A percentile compares a stretch with the other conserved stretches of the same genome.
Evolutionary conservation across 305 asterid genomes (phyloP).

Genomic region (Fraxinus sp.): DNA sequence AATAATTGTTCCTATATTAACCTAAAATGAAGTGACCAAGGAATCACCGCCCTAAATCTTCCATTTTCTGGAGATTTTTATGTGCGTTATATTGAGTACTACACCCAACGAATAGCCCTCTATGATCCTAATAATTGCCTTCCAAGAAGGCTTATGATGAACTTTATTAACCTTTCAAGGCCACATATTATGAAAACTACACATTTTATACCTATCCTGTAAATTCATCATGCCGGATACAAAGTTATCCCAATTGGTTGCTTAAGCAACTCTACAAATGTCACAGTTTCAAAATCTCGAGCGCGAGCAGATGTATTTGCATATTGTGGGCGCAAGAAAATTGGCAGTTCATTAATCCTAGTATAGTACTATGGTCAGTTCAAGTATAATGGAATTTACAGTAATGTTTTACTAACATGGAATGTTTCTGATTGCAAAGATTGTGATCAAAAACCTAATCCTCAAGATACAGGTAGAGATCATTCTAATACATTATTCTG

Average conservation of each 20-base stretch:
- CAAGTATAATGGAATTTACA: not conserved
- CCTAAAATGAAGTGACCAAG: slow-evolving; percentile 22
- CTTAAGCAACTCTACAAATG: slow-evolving; percentile 29
- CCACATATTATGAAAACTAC: slow-evolving; percentile 9
- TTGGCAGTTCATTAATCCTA: not conserved
- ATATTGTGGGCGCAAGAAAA: not conserved
- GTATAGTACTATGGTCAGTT: not conserved
- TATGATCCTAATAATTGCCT: slow-evolving; percentile 38
- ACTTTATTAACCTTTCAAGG: slow-evolving; percentile 32
- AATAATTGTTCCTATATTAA: slow-evolving; percentile 16
- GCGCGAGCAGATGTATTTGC: not conserved
- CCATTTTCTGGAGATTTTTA: slow-evolving; percentile 33
- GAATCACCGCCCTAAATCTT: slow-evolving; percentile 17
- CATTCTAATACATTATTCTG: not conserved
- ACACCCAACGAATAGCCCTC: slow-evolving; percentile 12
- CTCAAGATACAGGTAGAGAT: not conserved
- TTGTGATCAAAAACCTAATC: not conserved
- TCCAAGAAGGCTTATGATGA: slow-evolving; percentile 19
- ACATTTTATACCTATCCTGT: not conserved
- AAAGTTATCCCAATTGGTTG: slow-evolving; percentile 11
- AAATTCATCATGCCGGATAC: not conserved
- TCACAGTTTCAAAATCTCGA: not conserved
- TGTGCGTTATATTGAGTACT: slow-evolving; percentile 20
- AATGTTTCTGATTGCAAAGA: not conserved
- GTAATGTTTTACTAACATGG: not conserved